Percentiles rank a stretch among this genome's conserved stretches.
These are phyloP conservation scores for Amanita molliuscula DNA, from an alignment of 768 basidiomycete genomes.

Conservation along the genomic window DNA sequence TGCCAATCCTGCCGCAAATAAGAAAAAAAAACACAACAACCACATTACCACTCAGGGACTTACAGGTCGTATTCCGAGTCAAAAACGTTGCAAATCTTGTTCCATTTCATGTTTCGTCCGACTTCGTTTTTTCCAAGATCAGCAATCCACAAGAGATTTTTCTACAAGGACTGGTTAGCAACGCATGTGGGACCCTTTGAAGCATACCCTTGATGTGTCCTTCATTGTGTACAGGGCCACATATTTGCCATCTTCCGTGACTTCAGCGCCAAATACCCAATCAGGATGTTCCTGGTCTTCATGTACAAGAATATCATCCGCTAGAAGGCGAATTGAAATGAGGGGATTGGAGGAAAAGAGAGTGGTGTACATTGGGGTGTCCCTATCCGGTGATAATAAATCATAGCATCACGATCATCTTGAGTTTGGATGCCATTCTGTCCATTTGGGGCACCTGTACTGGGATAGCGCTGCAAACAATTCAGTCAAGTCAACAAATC, in stretches of 20 bases:
- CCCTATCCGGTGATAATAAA: constrained; percentile 69
- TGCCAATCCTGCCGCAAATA: constrained; percentile 40
- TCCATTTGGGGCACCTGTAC: constrained; percentile 36
- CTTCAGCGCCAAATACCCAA: constrained; percentile 48
- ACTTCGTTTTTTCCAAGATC: constrained; percentile 52
- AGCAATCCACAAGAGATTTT: constrained; percentile 67
- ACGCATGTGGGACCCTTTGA: constrained; percentile 1
- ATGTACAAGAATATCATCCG: constrained; percentile 58
- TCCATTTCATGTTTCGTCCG: constrained; percentile 59
- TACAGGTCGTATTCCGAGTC: constrained; percentile 58
- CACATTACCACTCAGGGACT: constrained; percentile 15
- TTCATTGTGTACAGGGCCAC: constrained; percentile 40
- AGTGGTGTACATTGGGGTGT: constrained; percentile 48
- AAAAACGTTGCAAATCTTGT: constrained; percentile 60
- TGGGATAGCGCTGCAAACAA: constrained; percentile 45
- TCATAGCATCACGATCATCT: constrained; percentile 56
- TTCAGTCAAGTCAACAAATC: background rate
- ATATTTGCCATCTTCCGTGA: constrained; percentile 62
- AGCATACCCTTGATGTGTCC: constrained; percentile 53
- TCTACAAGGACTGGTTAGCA: constrained; percentile 26
- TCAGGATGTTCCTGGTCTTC: constrained; percentile 55
- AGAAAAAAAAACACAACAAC: constrained; percentile 2
- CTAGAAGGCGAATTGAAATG: constrained; percentile 20
- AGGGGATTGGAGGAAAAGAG: background rate
- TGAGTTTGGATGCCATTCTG: constrained; percentile 48